Conservation (phyloP, 805 yeast genomes). For the Lipomyces sp. region DNA sequence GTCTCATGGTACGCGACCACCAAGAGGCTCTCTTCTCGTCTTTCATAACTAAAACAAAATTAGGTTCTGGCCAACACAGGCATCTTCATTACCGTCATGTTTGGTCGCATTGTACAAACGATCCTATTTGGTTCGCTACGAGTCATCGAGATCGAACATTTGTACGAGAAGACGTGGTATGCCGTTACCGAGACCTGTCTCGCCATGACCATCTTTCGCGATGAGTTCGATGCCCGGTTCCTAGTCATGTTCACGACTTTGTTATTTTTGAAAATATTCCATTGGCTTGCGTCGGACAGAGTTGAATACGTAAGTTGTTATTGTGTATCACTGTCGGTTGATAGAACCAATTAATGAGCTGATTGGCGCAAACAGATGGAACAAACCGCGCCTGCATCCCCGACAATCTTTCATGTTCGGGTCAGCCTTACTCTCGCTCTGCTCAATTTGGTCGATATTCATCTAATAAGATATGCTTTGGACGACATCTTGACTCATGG, state of each 20-base stretch:
- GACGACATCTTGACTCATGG: conserved; percentile 38
- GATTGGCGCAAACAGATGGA: conserved; percentile 25
- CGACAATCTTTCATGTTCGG: conserved; percentile 47
- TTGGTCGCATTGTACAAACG: conserved; percentile 57
- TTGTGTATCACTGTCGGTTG: not conserved
- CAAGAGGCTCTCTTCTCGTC: too few relatives aligned
- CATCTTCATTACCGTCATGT: conserved; percentile 40
- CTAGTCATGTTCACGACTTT: conserved; percentile 50
- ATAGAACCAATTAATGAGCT: not conserved
- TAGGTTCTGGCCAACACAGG: conserved; percentile 39
- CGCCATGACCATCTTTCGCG: conserved; percentile 58
- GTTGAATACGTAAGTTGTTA: conserved; percentile 46
- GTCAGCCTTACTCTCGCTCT: conserved; percentile 53
- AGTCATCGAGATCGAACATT: conserved; percentile 74
- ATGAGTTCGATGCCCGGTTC: conserved; percentile 54
- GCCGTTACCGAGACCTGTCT: conserved; percentile 64
- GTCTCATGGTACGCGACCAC: conserved; percentile 50
- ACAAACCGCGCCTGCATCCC: conserved; percentile 50
- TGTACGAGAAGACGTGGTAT: conserved; percentile 66
- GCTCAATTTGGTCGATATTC: conserved; percentile 57
- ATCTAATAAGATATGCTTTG: conserved; percentile 59
- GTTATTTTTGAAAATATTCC: conserved; percentile 67
- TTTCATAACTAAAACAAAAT: not conserved
- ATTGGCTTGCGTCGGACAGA: conserved; percentile 69
- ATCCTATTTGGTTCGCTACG: conserved; percentile 76